Percentiles rank a stretch among this genome's conserved stretches.
Evolutionary conservation across 2,329 filamentous ascomycete species (phyloP).

Genomic region (Phyllosticta capitalensis): DNA sequence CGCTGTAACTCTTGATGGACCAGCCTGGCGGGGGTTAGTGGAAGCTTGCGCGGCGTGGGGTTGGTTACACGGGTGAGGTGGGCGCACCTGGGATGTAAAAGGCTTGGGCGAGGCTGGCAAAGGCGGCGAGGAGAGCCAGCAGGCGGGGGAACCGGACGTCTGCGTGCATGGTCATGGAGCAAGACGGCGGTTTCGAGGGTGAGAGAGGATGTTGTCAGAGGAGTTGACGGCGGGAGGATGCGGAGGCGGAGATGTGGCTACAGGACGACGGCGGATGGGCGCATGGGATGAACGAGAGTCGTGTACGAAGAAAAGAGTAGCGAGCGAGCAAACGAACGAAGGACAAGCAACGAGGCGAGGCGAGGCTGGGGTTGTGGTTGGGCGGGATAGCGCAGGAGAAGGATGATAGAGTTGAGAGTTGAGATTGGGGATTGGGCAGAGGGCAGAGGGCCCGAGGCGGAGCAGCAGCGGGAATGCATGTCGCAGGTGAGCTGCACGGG

Average conservation of each 20-base stretch:
- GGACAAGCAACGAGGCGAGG: not conserved
- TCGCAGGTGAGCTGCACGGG: too few species aligned
- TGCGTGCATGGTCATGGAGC: slow-evolving; percentile 24
- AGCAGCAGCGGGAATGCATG: too few species aligned
- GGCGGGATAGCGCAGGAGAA: not conserved
- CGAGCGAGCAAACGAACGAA: not conserved
- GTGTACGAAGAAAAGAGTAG: not conserved
- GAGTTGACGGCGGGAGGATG: not conserved
- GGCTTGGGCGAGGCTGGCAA: slow-evolving; percentile 40
- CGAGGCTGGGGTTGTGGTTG: not conserved
- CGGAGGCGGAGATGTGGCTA: not conserved
- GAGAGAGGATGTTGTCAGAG: slow-evolving; percentile 2
- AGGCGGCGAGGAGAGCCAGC: slow-evolving; percentile 41
- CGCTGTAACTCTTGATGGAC: slow-evolving; percentile 70
- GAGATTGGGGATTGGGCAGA: too few species aligned
- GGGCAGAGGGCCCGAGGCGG: too few species aligned
- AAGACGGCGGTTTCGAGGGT: not conserved
- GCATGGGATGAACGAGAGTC: not conserved
- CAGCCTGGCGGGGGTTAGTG: slow-evolving; percentile 45
- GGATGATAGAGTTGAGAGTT: too few species aligned
- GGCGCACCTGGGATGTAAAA: slow-evolving; percentile 80
- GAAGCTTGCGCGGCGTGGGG: slow-evolving; percentile 9
- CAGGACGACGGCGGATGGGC: not conserved
- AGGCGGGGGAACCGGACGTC: slow-evolving; percentile 32
- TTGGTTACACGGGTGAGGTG: not conserved